These are phyloP conservation scores for Euphorbia lathyris DNA, from an alignment of 345 rosid genomes.

Conservation along the genomic window DNA sequence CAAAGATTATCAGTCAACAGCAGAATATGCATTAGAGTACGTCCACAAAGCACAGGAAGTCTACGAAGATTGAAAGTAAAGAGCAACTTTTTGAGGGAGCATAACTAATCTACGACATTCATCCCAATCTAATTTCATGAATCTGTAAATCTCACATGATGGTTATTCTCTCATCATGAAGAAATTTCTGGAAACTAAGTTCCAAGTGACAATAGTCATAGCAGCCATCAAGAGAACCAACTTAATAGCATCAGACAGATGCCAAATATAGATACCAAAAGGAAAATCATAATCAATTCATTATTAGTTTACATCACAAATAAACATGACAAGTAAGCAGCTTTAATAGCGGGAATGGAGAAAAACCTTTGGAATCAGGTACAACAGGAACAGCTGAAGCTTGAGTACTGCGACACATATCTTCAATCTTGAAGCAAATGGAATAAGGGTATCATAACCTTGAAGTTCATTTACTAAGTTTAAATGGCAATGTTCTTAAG, in stretches of 20 bases:
- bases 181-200: not conserved
- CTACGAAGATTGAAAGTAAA: not conserved
- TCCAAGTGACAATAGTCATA: not conserved
- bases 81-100: not conserved
- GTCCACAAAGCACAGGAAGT: too few species aligned
- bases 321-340: not conserved
- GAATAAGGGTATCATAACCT: not conserved
- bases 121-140: constrained; percentile 1
- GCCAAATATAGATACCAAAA: not conserved
- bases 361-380: constrained; percentile 84
- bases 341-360: not conserved
- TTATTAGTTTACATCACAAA: constrained; percentile 15
- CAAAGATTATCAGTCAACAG: not conserved
- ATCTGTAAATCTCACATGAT: not conserved
- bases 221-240: not conserved
- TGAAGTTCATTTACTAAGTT: not conserved
- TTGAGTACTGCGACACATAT: constrained; percentile 68
- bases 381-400: constrained; percentile 87
- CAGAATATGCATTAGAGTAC: too few species aligned
- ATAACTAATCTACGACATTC: not conserved
- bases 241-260: not conserved
- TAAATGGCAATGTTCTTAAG: not conserved
- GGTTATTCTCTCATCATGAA: not conserved
- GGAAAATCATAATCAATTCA: not conserved
- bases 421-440: constrained; percentile 60